These are phyloP conservation scores for Tolypocladium album DNA, from an alignment of 2,329 filamentous ascomycete species.

Conservation along the genomic window DNA sequence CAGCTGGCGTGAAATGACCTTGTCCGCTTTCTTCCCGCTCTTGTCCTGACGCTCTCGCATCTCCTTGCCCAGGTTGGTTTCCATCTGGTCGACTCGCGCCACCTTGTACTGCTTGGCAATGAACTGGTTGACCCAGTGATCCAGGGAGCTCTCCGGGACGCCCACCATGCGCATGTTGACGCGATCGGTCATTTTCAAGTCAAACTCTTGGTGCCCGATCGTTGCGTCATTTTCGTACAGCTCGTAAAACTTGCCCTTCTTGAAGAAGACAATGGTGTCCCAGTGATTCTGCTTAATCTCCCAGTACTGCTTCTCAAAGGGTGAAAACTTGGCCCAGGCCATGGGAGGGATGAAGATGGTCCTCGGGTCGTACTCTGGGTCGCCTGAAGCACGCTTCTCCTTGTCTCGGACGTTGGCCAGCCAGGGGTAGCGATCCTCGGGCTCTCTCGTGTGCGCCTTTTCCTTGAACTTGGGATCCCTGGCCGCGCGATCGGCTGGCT, in stretches of 20 bases:
- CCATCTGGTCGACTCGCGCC: constrained; percentile 90
- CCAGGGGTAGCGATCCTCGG: constrained; percentile 83
- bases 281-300: constrained; percentile 97
- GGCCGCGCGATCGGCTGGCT: constrained; percentile 17
- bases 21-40: constrained; percentile 65
- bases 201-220: constrained; percentile 90
- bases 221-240: constrained; percentile 97
- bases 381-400: constrained; percentile 63
- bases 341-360: constrained; percentile 81
- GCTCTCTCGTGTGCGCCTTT: constrained; percentile 73
- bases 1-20: constrained; percentile 85
- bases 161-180: constrained; percentile 99
- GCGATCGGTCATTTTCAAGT: constrained; percentile 92
- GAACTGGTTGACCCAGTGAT: constrained; percentile 96
- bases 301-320: constrained; percentile 98
- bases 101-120: constrained; percentile 98
- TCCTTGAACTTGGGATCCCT: constrained; percentile 31
- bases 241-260: constrained; percentile 99
- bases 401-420: constrained; percentile 77
- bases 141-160: constrained; percentile 89
- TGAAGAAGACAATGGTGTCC: constrained; percentile 98
- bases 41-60: constrained; percentile 84
- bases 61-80: constrained; percentile 90
- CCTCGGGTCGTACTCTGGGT: constrained; percentile 84
- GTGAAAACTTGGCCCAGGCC: constrained; percentile 74